Percentiles rank a stretch among this genome's conserved stretches.
Conservation (phyloP, 768 basidiomycete species). For the Amanita thiersii region DNA sequence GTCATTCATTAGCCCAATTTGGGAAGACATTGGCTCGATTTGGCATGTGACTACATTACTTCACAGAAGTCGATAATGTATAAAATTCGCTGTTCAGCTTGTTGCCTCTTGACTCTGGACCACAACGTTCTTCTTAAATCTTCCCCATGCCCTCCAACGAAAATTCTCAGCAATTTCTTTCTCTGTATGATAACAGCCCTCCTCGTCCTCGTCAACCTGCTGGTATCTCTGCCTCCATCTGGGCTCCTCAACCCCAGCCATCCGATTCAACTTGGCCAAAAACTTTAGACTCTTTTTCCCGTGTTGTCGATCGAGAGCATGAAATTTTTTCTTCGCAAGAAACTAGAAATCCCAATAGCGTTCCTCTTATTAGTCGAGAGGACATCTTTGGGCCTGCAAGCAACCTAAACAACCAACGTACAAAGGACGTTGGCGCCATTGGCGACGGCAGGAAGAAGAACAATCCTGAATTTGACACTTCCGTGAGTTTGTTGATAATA, state of each 20-base stretch:
- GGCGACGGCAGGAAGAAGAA: slow-evolving; percentile 71
- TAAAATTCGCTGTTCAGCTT: slow-evolving; percentile 22
- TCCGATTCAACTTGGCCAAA: slow-evolving; percentile 62
- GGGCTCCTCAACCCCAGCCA: slow-evolving; percentile 76
- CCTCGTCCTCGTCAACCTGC: slow-evolving; percentile 31
- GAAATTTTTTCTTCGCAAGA: slow-evolving; percentile 18
- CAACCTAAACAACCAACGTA: slow-evolving; percentile 23
- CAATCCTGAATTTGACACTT: slow-evolving; percentile 48
- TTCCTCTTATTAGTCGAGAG: slow-evolving; percentile 34
- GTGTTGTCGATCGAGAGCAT: slow-evolving; percentile 35
- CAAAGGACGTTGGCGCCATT: slow-evolving; percentile 60
- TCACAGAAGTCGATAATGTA: slow-evolving; percentile 25
- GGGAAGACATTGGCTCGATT: slow-evolving; percentile 24
- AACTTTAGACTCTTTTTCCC: slow-evolving; percentile 53
- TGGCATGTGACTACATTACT: slow-evolving; percentile 23
- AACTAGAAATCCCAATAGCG: slow-evolving; percentile 17
- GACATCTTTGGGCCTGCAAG: slow-evolving; percentile 55
- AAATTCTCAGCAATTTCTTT: slow-evolving; percentile 24
- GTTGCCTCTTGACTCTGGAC: slow-evolving; percentile 32
- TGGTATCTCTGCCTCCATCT: slow-evolving; percentile 54
- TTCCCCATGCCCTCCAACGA: slow-evolving; percentile 23
- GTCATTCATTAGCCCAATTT: slow-evolving; percentile 16
- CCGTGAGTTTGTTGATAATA: slow-evolving; percentile 25
- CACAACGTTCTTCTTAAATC: slow-evolving; percentile 26
- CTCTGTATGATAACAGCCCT: slow-evolving; percentile 31